These are phyloP conservation scores for Proliferodiscus dingleyae DNA, from an alignment of 2,329 filamentous ascomycete species.

Conservation along the genomic window DNA sequence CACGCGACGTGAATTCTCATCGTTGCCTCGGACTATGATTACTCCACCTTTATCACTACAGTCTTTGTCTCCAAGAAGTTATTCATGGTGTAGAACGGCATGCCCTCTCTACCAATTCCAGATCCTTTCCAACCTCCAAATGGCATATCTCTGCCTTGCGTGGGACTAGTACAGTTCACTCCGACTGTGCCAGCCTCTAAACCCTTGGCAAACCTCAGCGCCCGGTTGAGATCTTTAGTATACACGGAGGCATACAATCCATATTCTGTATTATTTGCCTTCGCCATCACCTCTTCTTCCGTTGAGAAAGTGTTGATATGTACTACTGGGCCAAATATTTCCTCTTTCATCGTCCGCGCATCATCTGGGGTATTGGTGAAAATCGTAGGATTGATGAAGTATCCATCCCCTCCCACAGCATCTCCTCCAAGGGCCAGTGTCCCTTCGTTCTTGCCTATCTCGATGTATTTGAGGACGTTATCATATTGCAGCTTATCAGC, in stretches of 20 bases:
- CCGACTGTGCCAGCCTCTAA: slow-evolving; percentile 57
- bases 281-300: slow-evolving; percentile 53
- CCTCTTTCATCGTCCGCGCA: slow-evolving; percentile 49
- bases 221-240: slow-evolving; percentile 46
- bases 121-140: slow-evolving; percentile 33
- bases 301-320: slow-evolving; percentile 47
- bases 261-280: slow-evolving; percentile 62
- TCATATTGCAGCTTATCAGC: slow-evolving; percentile 6
- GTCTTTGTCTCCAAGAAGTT: slow-evolving; percentile 26
- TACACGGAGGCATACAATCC: slow-evolving; percentile 58
- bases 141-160: slow-evolving; percentile 38
- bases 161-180: slow-evolving; percentile 49
- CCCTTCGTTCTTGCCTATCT: slow-evolving; percentile 2
- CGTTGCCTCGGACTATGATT: too few relatives aligned
- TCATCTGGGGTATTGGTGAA: slow-evolving; percentile 32
- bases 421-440: neutral
- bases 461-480: slow-evolving; percentile 3
- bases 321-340: slow-evolving; percentile 59
- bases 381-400: slow-evolving; percentile 46
- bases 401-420: slow-evolving; percentile 45
- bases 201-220: slow-evolving; percentile 46
- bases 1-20: neutral
- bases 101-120: slow-evolving; percentile 27
- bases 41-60: slow-evolving; percentile 21
- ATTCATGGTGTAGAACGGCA: slow-evolving; percentile 17